Percentiles rank a stretch among this genome's conserved stretches.
These are phyloP conservation scores for Alternaria arbusti DNA, from an alignment of 2,329 filamentous ascomycete species.

Conservation along the genomic window DNA sequence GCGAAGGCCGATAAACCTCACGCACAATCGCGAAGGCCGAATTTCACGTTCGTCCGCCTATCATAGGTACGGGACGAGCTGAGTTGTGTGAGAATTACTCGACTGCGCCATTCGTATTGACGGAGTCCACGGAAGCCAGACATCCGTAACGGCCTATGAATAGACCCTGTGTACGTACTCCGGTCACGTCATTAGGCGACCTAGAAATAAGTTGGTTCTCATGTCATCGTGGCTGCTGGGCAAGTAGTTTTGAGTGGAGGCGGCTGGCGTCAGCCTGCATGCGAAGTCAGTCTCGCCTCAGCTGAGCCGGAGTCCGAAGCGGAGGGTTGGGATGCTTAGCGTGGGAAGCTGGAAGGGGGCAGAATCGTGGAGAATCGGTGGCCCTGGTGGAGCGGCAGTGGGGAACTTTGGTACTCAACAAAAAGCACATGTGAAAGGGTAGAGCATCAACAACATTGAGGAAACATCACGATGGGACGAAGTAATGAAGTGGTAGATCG, in stretches of 20 bases:
- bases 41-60: neutral
- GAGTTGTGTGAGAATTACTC: neutral
- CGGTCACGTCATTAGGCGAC: neutral
- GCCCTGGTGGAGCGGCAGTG: slow-evolving; percentile 5
- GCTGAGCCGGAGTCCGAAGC: slow-evolving; percentile 5
- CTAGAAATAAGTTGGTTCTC: neutral
- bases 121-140: neutral
- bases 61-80: neutral
- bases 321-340: slow-evolving; percentile 7
- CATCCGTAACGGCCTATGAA: neutral
- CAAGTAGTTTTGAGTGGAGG: neutral
- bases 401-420: neutral
- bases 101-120: neutral
- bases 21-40: neutral
- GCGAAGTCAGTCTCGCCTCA: slow-evolving; percentile 14
- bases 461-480: slow-evolving; percentile 7
- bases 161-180: neutral
- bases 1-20: neutral
- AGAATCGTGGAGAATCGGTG: slow-evolving; percentile 12
- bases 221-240: neutral
- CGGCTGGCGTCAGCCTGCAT: slow-evolving; percentile 25
- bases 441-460: neutral
- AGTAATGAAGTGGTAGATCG: slow-evolving; percentile 17
- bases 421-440: neutral
- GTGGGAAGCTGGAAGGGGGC: slow-evolving; percentile 8